Conservation (phyloP, 257 asterid species). For the Henckelia pumila region DNA sequence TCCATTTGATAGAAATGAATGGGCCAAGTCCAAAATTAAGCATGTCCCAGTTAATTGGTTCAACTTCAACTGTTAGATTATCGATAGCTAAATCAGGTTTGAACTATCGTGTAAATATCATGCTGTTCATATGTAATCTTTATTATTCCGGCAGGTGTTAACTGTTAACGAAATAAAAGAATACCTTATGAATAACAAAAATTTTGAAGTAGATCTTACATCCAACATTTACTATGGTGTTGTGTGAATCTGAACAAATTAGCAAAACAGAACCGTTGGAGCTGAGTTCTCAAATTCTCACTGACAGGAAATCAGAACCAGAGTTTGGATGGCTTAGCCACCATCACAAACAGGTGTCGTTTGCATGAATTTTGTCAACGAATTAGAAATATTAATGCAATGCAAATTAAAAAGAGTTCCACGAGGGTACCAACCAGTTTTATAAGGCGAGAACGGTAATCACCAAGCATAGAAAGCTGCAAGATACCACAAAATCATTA, state of each 20-base stretch:
- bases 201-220: not conserved
- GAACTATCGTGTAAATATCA: constrained; percentile 4
- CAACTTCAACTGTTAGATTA: not conserved
- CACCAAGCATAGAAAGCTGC: constrained; percentile 85
- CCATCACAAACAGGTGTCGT: not conserved
- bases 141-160: not conserved
- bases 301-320: not conserved
- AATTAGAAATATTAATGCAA: constrained; percentile 6
- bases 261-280: constrained; percentile 1
- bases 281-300: not conserved
- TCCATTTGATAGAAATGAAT: not conserved
- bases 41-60: not conserved
- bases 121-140: not conserved
- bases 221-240: not conserved
- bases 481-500: constrained; percentile 28
- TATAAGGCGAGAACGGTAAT: constrained; percentile 71
- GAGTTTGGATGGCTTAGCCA: not conserved
- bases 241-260: not conserved
- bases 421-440: constrained; percentile 65
- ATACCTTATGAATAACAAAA: not conserved
- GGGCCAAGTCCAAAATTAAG: not conserved
- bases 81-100: not conserved
- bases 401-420: constrained; percentile 17
- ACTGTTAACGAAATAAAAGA: not conserved
- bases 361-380: not conserved